A percentile compares a stretch with the other conserved stretches of the same genome.
Conservation (phyloP, 140 eudicot genomes). For the Oenanthe javanica region DNA sequence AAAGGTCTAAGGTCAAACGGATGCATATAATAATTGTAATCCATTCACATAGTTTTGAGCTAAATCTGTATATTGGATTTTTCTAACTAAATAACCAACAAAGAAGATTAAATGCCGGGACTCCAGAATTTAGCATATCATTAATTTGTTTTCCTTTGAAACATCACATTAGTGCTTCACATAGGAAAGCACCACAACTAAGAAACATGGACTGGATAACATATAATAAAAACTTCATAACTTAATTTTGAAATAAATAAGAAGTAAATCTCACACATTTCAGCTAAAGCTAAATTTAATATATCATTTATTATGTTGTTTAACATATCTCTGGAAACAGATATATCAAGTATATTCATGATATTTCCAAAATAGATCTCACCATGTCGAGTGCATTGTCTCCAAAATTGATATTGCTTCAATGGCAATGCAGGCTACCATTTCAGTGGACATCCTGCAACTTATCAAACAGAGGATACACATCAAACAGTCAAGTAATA, state of each 20-base stretch:
- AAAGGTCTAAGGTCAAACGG: neutral
- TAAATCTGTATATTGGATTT: neutral
- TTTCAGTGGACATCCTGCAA: conserved; percentile 68
- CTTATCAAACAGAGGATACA: neutral
- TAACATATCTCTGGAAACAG: neutral
- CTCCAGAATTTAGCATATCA: too few species aligned
- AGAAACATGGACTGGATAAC: too few species aligned
- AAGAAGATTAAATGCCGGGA: too few species aligned
- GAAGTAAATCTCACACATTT: neutral
- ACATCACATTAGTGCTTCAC: too few species aligned
- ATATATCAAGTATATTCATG: neutral
- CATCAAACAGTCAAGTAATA: neutral
- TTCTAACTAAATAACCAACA: too few species aligned
- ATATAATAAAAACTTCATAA: neutral
- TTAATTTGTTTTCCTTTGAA: too few species aligned
- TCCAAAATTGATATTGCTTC: conserved; percentile 70
- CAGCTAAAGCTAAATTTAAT: conserved; percentile 26
- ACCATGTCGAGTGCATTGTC: conserved; percentile 73
- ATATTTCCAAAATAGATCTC: conserved; percentile 1
- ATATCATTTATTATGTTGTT: neutral
- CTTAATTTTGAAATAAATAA: neutral
- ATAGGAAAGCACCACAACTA: too few species aligned
- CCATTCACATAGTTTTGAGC: neutral
- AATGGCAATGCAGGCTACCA: conserved; percentile 82
- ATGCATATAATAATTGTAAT: neutral